Base-by-base conservation (phyloP, 1,139 yeast species). In the Wickerhamomyces sp. region DNA sequence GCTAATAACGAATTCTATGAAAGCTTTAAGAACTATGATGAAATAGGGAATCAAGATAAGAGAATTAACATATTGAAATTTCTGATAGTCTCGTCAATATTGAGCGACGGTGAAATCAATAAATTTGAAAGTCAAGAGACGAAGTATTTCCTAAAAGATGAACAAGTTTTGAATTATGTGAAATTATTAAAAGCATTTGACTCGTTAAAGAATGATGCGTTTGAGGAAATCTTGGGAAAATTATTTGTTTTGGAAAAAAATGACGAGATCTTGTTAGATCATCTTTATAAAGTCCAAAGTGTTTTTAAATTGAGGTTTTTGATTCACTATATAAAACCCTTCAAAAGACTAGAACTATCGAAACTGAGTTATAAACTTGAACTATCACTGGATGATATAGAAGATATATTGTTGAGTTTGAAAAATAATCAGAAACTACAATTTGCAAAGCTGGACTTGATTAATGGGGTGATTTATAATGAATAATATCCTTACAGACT, bases 21-120 rank as follows among this genome's bases (percentile, higher is more conserved):
- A 49, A 71, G 86, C 39, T 86, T 86, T 60, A 81, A 81, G 51
- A 80, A 75, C 47, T 85, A 78, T 58, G 94, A 86, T 57, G 95
- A 85, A 59, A 82, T 87, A 21, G 95, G 94, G 1, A 78, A 84
- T 41, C 59, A 67, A 17, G 66, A 66, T 36, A 52, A 54, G 35
- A 72, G 86, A 43, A 66, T 73, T 26, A 58, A 61, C 20, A 75
- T 80, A 5, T 66, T 86, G 46, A 77, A 78, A 47, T 81, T 80
- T 57, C 70, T 81, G 46, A 78, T 81, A 3, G 56, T 85, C 10
- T 75, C 87, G 22, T 78, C 84, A 8, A 65, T 85, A 46, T 61
- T 86, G 35, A 74, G 85, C 14, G 81, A 78, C 45, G 75, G 77
- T 41, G 73, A 68, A 37, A 49, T 54, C 33, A 52, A 54, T 37